phyloP scores from a whole-genome alignment of 345 rosid genomes.

The Moricandia moricandioides region DNA sequence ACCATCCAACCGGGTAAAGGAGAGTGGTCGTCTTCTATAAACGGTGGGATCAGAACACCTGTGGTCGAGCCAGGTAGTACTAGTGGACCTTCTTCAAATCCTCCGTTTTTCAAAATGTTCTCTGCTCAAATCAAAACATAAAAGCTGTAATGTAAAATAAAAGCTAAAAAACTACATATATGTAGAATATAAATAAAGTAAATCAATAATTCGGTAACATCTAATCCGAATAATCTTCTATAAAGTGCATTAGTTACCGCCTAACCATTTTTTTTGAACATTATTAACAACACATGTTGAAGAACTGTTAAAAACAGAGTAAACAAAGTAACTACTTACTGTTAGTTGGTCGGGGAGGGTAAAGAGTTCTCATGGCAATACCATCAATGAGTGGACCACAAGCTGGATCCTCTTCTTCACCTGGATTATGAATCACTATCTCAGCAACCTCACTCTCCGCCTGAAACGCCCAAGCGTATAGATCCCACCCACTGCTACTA shows the following conservation, averaged over 20 bases:
- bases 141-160: not conserved
- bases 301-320: not conserved
- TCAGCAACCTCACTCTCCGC: conserved; percentile 44
- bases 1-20: conserved; percentile 86
- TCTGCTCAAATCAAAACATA: conserved; percentile 36
- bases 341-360: conserved; percentile 55
- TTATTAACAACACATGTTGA: not conserved
- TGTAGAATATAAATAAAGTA: too few relatives aligned
- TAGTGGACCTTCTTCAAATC: conserved; percentile 84
- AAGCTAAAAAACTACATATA: too few relatives aligned
- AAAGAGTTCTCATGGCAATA: conserved; percentile 58
- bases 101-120: conserved; percentile 67
- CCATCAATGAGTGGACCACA: conserved; percentile 88
- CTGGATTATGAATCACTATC: conserved; percentile 72
- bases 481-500: conserved; percentile 85
- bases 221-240: too few relatives aligned
- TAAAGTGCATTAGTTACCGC: too few relatives aligned
- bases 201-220: too few relatives aligned
- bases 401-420: conserved; percentile 80
- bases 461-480: conserved; percentile 73
- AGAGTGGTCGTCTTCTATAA: conserved; percentile 72
- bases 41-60: conserved; percentile 82
- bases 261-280: too few relatives aligned
- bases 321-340: conserved; percentile 38
- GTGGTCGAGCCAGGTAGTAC: conserved; percentile 58